phyloP scores from a whole-genome alignment of 352 stramenopile genomes.

The Phytophthora colocasiae region DNA sequence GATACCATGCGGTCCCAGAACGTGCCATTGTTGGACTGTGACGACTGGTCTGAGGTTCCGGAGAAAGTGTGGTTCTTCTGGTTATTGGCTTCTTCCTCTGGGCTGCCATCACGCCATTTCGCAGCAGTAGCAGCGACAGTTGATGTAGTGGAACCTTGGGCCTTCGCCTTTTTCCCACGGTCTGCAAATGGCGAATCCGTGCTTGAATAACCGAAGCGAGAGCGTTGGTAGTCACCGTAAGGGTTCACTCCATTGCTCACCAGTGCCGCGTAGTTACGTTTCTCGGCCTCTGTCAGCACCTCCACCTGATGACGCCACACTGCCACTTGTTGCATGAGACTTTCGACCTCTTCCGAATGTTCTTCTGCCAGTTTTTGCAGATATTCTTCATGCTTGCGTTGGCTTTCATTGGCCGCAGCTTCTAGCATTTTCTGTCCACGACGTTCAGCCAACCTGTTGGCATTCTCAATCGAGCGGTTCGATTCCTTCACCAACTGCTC shows the following conservation, averaged over 20 bases:
- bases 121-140: slow-evolving; percentile 28
- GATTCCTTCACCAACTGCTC: slow-evolving; percentile 76
- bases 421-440: slow-evolving; percentile 65
- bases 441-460: slow-evolving; percentile 61
- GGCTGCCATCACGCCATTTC: slow-evolving; percentile 47
- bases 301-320: slow-evolving; percentile 89
- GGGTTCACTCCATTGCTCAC: slow-evolving; percentile 66
- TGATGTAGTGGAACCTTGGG: slow-evolving; percentile 5
- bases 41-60: slow-evolving; percentile 40
- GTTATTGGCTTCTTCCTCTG: slow-evolving; percentile 24
- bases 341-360: slow-evolving; percentile 84
- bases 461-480: slow-evolving; percentile 79
- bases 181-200: slow-evolving; percentile 33
- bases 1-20: slow-evolving; percentile 61
- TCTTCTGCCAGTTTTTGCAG: slow-evolving; percentile 83
- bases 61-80: slow-evolving; percentile 31
- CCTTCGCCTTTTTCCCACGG: slow-evolving; percentile 13
- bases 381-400: slow-evolving; percentile 76
- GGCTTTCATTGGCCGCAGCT: slow-evolving; percentile 51
- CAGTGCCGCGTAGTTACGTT: slow-evolving; percentile 76
- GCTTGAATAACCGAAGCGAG: slow-evolving; percentile 51
- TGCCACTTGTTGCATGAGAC: slow-evolving; percentile 79
- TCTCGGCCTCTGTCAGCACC: slow-evolving; percentile 83
- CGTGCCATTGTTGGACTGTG: slow-evolving; percentile 44
- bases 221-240: slow-evolving; percentile 63